These are phyloP conservation scores for Claviceps cyperi DNA, from an alignment of 2,329 filamentous ascomycete species.

Conservation along the genomic window DNA sequence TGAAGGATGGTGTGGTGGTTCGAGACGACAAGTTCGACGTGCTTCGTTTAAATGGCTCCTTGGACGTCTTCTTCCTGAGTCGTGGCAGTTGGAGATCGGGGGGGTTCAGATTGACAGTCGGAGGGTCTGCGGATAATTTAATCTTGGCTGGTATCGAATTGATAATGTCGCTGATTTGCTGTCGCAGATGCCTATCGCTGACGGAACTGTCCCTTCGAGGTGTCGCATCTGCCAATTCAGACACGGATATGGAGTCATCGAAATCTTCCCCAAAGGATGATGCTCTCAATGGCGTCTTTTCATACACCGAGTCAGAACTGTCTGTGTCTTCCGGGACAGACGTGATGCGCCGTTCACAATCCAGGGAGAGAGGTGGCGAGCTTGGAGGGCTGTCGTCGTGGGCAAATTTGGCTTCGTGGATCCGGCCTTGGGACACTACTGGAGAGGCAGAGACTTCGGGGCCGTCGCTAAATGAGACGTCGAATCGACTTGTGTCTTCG, in stretches of 20 bases:
- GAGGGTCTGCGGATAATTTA: slow-evolving; percentile 46
- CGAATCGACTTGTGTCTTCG: slow-evolving; percentile 23
- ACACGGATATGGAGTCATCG: slow-evolving; percentile 25
- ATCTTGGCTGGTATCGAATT: slow-evolving; percentile 68
- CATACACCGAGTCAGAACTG: slow-evolving; percentile 19
- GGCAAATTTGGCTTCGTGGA: slow-evolving; percentile 20
- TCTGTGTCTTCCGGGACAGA: slow-evolving; percentile 22
- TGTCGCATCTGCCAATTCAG: slow-evolving; percentile 14
- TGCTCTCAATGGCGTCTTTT: slow-evolving; percentile 27
- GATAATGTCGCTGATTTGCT: slow-evolving; percentile 67
- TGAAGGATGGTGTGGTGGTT: slow-evolving; percentile 52
- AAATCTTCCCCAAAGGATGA: slow-evolving; percentile 33
- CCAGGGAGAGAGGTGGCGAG: slow-evolving; percentile 26
- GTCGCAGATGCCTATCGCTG: slow-evolving; percentile 56
- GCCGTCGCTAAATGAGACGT: slow-evolving; percentile 26
- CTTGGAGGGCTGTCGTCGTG: slow-evolving; percentile 31
- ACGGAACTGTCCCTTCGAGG: slow-evolving; percentile 21
- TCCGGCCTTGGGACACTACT: slow-evolving; percentile 13
- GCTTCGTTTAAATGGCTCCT: slow-evolving; percentile 31
- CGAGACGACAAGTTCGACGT: slow-evolving; percentile 39
- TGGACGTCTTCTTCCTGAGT: slow-evolving; percentile 27
- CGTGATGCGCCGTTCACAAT: slow-evolving; percentile 15
- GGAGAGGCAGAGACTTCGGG: slow-evolving; percentile 32
- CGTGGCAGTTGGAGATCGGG: slow-evolving; percentile 40
- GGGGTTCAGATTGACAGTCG: slow-evolving; percentile 39